Evolutionary conservation across 768 basidiomycete genomes (phyloP).

Genomic region (Termitomyces sp.): DNA sequence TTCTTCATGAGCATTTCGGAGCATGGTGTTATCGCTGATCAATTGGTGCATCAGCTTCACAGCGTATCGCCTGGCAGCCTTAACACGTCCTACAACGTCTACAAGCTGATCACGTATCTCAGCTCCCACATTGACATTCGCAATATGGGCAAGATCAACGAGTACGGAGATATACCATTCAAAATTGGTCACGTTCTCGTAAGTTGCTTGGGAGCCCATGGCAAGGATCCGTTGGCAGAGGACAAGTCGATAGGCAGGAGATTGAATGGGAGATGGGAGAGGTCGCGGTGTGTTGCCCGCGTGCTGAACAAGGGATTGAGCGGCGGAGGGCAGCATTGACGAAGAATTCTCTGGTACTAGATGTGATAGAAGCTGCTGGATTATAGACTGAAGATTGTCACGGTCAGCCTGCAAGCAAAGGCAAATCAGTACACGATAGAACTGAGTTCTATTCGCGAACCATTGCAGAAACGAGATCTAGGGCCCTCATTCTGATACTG

Average conservation of each 20-base stretch:
- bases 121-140: conserved; percentile 69
- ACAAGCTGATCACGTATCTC: conserved; percentile 82
- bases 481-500: conserved; percentile 91
- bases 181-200: conserved; percentile 86
- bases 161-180: conserved; percentile 98
- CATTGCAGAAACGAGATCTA: conserved; percentile 93
- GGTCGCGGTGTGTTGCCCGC: conserved; percentile 28
- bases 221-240: conserved; percentile 78
- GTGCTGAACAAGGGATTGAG: conserved; percentile 48
- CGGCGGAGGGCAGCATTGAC: conserved; percentile 50
- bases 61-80: conserved; percentile 67
- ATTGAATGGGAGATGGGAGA: conserved; percentile 52
- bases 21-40: conserved; percentile 70
- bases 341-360: conserved; percentile 59
- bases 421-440: not conserved
- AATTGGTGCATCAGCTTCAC: conserved; percentile 81
- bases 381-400: conserved; percentile 81
- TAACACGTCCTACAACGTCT: conserved; percentile 81
- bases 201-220: conserved; percentile 81
- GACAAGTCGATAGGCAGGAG: conserved; percentile 80
- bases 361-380: conserved; percentile 85
- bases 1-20: conserved; percentile 60
- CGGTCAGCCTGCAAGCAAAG: conserved; percentile 58
- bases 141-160: conserved; percentile 85
- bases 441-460: conserved; percentile 33